phyloP scores from a whole-genome alignment of 2,329 filamentous ascomycete species.

The Colletotrichum paranaense region DNA sequence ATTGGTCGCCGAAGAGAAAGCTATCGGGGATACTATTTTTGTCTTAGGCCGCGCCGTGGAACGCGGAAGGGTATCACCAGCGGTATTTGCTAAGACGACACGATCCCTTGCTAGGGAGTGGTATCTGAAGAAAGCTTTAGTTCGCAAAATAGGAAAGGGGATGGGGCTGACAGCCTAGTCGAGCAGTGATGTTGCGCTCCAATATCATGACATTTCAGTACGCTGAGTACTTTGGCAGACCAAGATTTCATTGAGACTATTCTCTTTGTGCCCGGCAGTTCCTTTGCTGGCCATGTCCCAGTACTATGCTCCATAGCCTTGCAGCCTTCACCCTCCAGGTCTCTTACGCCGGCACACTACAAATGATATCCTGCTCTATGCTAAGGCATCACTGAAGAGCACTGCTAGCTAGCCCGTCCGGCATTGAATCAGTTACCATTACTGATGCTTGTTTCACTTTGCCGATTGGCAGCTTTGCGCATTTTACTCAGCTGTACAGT shows the following conservation, averaged over 20 bases:
- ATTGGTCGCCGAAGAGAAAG: slow-evolving; percentile 88
- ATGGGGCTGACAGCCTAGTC: slow-evolving; percentile 69
- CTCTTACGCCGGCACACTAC: neutral
- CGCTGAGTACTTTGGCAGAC: neutral
- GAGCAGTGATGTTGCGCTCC: neutral
- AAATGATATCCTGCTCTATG: neutral
- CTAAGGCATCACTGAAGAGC: neutral
- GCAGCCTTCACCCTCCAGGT: neutral
- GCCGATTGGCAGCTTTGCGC: neutral
- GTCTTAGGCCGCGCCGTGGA: slow-evolving; percentile 81
- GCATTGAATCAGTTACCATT: neutral
- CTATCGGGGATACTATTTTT: slow-evolving; percentile 87
- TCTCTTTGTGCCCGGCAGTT: neutral
- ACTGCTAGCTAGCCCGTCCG: neutral
- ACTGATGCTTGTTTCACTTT: neutral
- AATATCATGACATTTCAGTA: neutral
- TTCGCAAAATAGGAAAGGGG: slow-evolving; percentile 80
- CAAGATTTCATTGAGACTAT: neutral
- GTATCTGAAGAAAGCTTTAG: slow-evolving; percentile 85
- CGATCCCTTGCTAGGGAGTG: slow-evolving; percentile 80
- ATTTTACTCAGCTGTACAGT: neutral
- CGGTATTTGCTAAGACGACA: slow-evolving; percentile 84
- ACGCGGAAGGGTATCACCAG: slow-evolving; percentile 74
- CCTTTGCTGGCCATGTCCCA: neutral
- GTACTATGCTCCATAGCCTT: neutral